Base-by-base conservation (phyloP, 352 stramenopile species). In the Globisporangium abappressorium region DNA sequence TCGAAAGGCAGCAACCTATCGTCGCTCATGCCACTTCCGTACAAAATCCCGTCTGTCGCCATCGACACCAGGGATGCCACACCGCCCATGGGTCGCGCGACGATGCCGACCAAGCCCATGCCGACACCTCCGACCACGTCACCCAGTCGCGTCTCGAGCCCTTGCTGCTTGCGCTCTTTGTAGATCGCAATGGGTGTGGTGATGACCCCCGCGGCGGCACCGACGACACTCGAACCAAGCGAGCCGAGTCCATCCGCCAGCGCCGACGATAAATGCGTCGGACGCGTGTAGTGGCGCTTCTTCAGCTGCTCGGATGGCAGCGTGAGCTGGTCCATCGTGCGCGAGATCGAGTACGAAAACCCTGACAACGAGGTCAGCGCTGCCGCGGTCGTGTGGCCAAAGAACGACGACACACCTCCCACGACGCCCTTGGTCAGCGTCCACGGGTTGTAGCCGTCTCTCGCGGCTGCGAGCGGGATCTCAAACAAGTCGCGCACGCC, bases 301-400 rank as follows among this genome's bases (percentile, higher is more conserved):
- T 77, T 78, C 33, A 90, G 72, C 66, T 93, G 78, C 8, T 90
- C 77, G 1, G 80, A 73, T 8, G 85, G 76, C 14, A 94, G 67
- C 2, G 83, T 90, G 24, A 95, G 76, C 66, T 94, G 85, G 66
- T 95, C 85, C 73, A 95, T 82, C 43, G 87, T 93, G 6, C 78
- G 79, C 0, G 85, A 95, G 30, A 95, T 82, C 8, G 87, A 92
- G 68, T 94, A 92, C 36, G 84, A 91, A 62, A 95, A 91, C 0
- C 85, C 87, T 20, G 87, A 92, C 26, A 95, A 63, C 0, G 85
- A 95, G 8, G 84, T 84, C 7, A 95, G 77, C 12, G 76, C 81
- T 38, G 85, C 87, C 46, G 84, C 75, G 1, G 85, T 90, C 3
- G 84, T 78, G 70, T 94, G 87, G 0, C 84, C 77, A n/a, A 89